Base-by-base conservation (phyloP, 495 filamentous ascomycete species). In the Aspergillus affinis region DNA sequence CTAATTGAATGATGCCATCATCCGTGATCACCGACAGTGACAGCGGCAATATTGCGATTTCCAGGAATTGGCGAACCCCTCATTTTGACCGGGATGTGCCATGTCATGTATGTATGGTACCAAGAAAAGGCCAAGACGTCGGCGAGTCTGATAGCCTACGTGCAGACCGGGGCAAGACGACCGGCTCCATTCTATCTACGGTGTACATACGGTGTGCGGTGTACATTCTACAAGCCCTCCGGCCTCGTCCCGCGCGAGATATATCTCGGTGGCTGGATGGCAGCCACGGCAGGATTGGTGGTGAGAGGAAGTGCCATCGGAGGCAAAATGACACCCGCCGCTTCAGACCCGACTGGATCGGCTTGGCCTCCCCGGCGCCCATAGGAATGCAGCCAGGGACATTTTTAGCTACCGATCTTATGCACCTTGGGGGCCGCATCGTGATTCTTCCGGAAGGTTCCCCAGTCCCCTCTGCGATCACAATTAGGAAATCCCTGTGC, bases 331-430 rank as follows among this genome's bases (percentile, higher is more conserved):
- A 49, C 46, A 48, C 29, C 29, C 29, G 29, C 29, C 29, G 29
- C 29, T 32, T 32, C 29, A 32, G 29, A 32, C 29, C 29, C 29
- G 29, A 32, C 29, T 32, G 29, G 29, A 32, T 32, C 29, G 23
- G 29, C 29, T 32, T 32, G 20, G 46, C 46, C 15, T 48, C 46
- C 20, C 2, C 32, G 10, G 23, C 29, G 15, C 41, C 52, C 30
- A 45, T 54, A n/a, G 52, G 36, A 23, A 61, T 55, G 48, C 44
- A 41, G 48, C 48, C 48, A 48, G 57, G 57, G 50, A 47, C 51
- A 27, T 54, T 54, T 60, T 54, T 23, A 54, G 57, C 30, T 54
- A 54, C 50, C 36, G 51, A 48, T 36, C 36, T 27, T 57, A 49
- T 48, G 54, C 36, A 41, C 30, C 30, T 32, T 41, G 36, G 13